These are phyloP conservation scores for Tolypocladium capitatum DNA, from an alignment of 2,329 filamentous ascomycete genomes.

Conservation along the genomic window DNA sequence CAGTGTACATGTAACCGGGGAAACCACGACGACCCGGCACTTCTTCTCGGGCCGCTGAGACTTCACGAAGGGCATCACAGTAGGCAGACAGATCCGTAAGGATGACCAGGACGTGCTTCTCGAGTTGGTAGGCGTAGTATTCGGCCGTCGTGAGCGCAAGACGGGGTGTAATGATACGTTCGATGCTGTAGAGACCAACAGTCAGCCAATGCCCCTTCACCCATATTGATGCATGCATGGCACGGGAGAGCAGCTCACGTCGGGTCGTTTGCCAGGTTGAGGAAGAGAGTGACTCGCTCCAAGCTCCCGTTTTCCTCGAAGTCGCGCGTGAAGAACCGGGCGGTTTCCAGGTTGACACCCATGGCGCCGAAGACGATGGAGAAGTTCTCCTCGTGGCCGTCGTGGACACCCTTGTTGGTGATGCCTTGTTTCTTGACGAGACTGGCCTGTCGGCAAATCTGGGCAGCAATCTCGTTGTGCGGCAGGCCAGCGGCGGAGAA, in stretches of 20 bases:
- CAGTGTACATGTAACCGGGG: slow-evolving; percentile 99
- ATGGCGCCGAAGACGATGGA: slow-evolving; percentile 98
- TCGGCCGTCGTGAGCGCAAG: slow-evolving; percentile 95
- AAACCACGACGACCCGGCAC: slow-evolving; percentile 98
- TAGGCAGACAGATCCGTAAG: slow-evolving; percentile 96
- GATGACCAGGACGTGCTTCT: slow-evolving; percentile 99
- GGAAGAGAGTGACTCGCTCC: slow-evolving; percentile 93
- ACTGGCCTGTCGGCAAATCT: slow-evolving; percentile 95
- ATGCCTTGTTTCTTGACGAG: slow-evolving; percentile 67
- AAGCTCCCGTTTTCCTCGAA: slow-evolving; percentile 99
- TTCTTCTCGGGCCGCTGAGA: slow-evolving; percentile 95
- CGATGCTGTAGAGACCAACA: slow-evolving; percentile 53
- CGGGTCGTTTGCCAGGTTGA: slow-evolving; percentile 97
- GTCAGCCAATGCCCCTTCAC: background rate
- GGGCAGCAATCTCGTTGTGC: slow-evolving; percentile 97
- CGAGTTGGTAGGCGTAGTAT: slow-evolving; percentile 98
- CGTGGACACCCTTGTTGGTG: slow-evolving; percentile 88
- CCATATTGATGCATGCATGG: background rate
- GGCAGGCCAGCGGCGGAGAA: slow-evolving; percentile 97
- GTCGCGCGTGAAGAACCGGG: slow-evolving; percentile 94
- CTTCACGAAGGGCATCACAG: slow-evolving; percentile 97
- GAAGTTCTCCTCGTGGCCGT: slow-evolving; percentile 98
- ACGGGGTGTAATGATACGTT: slow-evolving; percentile 99
- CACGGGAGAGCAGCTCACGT: slow-evolving; percentile 48
- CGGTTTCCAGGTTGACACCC: slow-evolving; percentile 99